Base-by-base conservation (phyloP, 2,329 filamentous ascomycete genomes). In the Diplodia intermedia region DNA sequence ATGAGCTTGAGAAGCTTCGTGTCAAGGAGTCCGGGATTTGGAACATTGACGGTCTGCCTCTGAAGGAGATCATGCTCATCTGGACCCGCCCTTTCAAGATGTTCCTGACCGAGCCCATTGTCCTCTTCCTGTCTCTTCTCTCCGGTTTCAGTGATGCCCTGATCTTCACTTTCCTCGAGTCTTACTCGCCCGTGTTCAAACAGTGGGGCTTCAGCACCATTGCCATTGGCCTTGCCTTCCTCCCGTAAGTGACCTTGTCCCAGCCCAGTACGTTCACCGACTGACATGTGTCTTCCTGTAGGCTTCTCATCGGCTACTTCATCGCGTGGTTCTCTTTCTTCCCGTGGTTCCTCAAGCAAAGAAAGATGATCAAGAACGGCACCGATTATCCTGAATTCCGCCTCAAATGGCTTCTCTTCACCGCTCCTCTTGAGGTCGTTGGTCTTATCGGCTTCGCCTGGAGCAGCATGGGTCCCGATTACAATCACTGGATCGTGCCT, bases 141-240 rank as follows among this genome's bases (percentile, higher is more conserved):
- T 89, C 86, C 3, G 90, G 90, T 38, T 92, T 92, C 81, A 88
- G 86, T 11, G 90, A 92, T 69, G 89, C 89, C 2, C 85, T 93
- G 4, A 92, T 92, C 78, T 93, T 92, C 81, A 91, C 90, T 79
- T 91, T 90, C 75, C 87, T 92, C 62, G 88, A 92, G 75, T 90
- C 87, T 0, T 92, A 91, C 72, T 78, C 80, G 1, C 82, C 90
- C 1, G 89, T 92, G 1, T 91, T 91, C 73, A 78, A 81, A 18
- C 88, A 91, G 73, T 92, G 89, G 88, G 75, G 78, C 23, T 92
- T 92, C 70, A 79, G 79, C 36, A 82, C 84, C 8, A 78, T 89
- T 2, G 78, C 84, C 9, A 79, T 88, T 1, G 89, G 88, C 0
- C 80, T 91, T 26, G 78, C 86, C 0, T 90, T 92, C 75, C 82